These are phyloP conservation scores for Lomentospora prolificans DNA, from an alignment of 2,329 filamentous ascomycete genomes.

Conservation along the genomic window DNA sequence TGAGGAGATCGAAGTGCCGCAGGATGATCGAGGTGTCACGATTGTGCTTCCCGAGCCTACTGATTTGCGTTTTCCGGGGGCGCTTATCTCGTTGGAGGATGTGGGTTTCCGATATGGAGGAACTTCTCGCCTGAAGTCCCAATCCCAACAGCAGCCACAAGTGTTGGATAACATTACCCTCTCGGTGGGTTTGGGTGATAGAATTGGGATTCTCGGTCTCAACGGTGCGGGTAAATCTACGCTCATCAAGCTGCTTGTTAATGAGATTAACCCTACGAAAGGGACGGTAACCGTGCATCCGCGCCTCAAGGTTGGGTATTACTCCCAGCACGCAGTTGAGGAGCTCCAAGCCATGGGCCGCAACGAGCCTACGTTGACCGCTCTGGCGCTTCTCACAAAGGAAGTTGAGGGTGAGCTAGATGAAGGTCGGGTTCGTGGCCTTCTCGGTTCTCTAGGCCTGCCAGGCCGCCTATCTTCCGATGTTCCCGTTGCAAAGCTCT, in stretches of 20 bases:
- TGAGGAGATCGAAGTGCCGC: constrained; percentile 62
- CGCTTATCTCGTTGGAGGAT: constrained; percentile 62
- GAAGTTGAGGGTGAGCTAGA: constrained; percentile 40
- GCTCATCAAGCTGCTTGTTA: constrained; percentile 61
- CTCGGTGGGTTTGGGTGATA: constrained; percentile 62
- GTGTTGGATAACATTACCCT: constrained; percentile 56
- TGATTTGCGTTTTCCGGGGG: constrained; percentile 65
- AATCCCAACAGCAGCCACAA: background rate
- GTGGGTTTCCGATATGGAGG: constrained; percentile 53
- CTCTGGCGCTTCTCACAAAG: constrained; percentile 51
- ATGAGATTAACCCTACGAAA: constrained; percentile 43
- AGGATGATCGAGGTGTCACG: constrained; percentile 47
- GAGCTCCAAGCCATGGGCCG: constrained; percentile 47
- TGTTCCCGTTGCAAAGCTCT: constrained; percentile 62
- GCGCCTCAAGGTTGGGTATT: constrained; percentile 61
- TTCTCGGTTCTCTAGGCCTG: constrained; percentile 61
- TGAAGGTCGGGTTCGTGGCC: constrained; percentile 58
- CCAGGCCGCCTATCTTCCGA: constrained; percentile 62
- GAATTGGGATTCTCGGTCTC: constrained; percentile 65
- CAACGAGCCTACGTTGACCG: constrained; percentile 44
- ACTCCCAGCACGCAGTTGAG: constrained; percentile 72
- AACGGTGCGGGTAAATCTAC: constrained; percentile 81
- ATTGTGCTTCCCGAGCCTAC: constrained; percentile 52
- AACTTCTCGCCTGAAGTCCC: constrained; percentile 7
- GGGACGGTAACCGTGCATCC: constrained; percentile 59